Evolutionary conservation across 148 eudicot genomes (phyloP).

Genomic region (Chenopodium suecicum): DNA sequence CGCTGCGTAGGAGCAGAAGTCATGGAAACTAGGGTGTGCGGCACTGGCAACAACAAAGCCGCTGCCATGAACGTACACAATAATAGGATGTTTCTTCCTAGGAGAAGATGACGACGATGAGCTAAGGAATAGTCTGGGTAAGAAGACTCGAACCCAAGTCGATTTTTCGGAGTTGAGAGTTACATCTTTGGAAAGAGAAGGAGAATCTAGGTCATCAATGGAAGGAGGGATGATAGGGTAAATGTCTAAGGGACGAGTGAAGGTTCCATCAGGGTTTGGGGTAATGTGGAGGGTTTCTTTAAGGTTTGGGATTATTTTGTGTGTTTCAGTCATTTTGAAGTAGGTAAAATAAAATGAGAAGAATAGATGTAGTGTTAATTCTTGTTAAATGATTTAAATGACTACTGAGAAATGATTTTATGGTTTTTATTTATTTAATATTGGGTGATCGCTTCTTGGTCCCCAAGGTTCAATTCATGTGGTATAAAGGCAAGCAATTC

Average conservation of each 20-base stretch:
- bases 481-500: too few species aligned
- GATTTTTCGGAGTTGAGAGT: conserved; percentile 19
- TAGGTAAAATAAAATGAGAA: too few species aligned
- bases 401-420: too few species aligned
- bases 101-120: neutral
- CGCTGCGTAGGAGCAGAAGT: conserved; percentile 36
- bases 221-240: conserved; percentile 23
- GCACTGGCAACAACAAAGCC: conserved; percentile 41
- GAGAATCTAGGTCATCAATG: conserved; percentile 2
- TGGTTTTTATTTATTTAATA: too few species aligned
- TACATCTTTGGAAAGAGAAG: conserved; percentile 38
- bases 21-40: conserved; percentile 20
- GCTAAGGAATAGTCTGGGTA: conserved; percentile 17
- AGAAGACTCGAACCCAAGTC: conserved; percentile 43
- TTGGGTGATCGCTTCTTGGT: too few species aligned
- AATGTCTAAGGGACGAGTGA: conserved; percentile 5
- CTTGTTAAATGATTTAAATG: too few species aligned
- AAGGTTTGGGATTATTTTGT: neutral
- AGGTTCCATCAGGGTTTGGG: conserved; percentile 24
- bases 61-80: conserved; percentile 47
- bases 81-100: conserved; percentile 29
- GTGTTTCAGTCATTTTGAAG: neutral
- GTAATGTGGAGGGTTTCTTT: conserved; percentile 2
- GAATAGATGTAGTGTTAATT: too few species aligned
- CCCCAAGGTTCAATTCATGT: too few species aligned